These are phyloP conservation scores for Hygrophila difformis DNA, from an alignment of 257 asterid genomes.

Conservation along the genomic window DNA sequence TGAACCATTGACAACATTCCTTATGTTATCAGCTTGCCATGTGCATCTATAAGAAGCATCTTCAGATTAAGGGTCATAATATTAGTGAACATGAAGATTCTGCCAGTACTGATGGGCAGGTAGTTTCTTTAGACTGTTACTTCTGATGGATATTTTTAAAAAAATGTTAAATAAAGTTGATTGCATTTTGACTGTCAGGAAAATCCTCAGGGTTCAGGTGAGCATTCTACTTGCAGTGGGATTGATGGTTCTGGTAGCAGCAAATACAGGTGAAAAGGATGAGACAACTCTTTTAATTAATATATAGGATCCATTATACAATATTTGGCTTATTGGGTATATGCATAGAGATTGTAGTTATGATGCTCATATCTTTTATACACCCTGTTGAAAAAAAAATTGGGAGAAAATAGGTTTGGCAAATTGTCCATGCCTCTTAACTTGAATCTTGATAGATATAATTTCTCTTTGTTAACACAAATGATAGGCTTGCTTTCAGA, in stretches of 20 bases:
- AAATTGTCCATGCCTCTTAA: no score
- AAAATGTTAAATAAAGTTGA: constrained; percentile 8
- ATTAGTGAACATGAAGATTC: constrained; percentile 18
- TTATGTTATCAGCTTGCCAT: constrained; percentile 41
- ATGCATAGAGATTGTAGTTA: no score
- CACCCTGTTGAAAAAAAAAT: no score
- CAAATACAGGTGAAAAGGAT: constrained; percentile 51
- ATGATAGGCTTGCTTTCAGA: no score
- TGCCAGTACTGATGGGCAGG: constrained; percentile 25
- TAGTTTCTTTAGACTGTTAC: constrained; percentile 14
- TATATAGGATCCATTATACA: no score
- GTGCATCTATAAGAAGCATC: constrained; percentile 49
- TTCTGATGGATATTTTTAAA: constrained; percentile 8
- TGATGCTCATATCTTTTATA: no score
- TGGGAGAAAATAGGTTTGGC: no score
- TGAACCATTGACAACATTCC: constrained; percentile 2
- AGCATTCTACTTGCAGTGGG: constrained; percentile 25
- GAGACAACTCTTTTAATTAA: constrained; percentile 34
- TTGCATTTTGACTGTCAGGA: constrained; percentile 26
- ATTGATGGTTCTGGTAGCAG: constrained; percentile 24
- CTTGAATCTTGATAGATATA: no score
- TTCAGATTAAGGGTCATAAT: constrained; percentile 26
- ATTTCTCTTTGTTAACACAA: no score
- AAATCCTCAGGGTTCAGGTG: constrained; percentile 18
- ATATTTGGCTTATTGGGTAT: no score